phyloP scores from a whole-genome alignment of 768 basidiomycete genomes.

The Suillus placidus region DNA sequence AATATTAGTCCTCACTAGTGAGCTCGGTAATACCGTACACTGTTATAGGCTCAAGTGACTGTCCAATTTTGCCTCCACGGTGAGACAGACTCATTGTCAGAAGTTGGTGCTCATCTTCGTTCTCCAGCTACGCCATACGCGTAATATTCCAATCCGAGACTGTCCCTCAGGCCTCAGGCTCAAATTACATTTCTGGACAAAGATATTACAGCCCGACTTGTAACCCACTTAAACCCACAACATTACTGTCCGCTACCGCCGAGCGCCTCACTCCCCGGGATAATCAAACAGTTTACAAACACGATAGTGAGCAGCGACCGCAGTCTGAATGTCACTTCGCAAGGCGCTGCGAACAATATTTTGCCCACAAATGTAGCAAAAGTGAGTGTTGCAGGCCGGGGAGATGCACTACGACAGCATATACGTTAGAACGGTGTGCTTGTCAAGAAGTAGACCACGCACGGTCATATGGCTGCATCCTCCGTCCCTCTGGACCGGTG shows the following conservation, averaged over 20 bases:
- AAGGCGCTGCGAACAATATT: constrained; percentile 47
- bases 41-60: too few relatives aligned
- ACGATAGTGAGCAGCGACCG: constrained; percentile 36
- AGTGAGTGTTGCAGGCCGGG: constrained; percentile 63
- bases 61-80: background rate
- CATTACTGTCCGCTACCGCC: background rate
- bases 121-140: too few relatives aligned
- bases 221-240: background rate
- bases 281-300: constrained; percentile 42
- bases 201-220: background rate
- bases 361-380: constrained; percentile 55
- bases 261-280: constrained; percentile 10
- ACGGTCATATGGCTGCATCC: constrained; percentile 67
- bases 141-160: background rate
- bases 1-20: too few relatives aligned
- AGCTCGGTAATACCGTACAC: too few relatives aligned
- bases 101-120: background rate
- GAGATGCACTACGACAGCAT: constrained; percentile 46
- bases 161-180: too few relatives aligned
- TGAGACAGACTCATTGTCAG: background rate
- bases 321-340: constrained; percentile 31
- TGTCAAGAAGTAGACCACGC: constrained; percentile 22
- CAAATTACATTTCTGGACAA: background rate
- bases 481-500: constrained; percentile 51
- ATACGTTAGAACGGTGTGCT: background rate